These are phyloP conservation scores for Pelargonium myrrhifolium DNA, from an alignment of 441 rosid species.

Conservation along the genomic window DNA sequence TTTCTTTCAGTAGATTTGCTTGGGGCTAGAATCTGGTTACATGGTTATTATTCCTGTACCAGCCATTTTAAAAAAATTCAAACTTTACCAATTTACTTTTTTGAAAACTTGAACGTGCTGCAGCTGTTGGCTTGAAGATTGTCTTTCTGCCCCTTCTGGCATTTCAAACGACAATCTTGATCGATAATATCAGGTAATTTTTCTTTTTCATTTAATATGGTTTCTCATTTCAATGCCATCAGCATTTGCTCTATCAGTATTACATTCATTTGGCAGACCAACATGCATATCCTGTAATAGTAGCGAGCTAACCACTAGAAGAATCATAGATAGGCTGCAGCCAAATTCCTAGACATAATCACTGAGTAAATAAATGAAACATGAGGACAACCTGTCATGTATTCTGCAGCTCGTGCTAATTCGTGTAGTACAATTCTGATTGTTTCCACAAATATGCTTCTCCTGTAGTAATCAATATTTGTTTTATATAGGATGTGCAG, in stretches of 20 bases:
- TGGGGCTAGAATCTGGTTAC: neutral
- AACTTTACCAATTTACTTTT: slow-evolving; percentile 5
- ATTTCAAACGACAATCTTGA: slow-evolving; percentile 47
- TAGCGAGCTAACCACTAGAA: no score
- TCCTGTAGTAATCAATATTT: slow-evolving; percentile 12
- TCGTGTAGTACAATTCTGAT: neutral
- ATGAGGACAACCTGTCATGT: neutral
- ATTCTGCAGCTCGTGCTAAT: neutral
- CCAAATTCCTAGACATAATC: no score
- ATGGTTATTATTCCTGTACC: neutral
- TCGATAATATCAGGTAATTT: slow-evolving; percentile 58
- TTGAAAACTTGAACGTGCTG: slow-evolving; percentile 22
- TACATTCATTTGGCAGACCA: neutral
- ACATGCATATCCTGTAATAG: neutral
- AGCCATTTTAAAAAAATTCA: neutral
- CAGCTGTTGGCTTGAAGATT: slow-evolving; percentile 51
- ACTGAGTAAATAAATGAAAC: no score
- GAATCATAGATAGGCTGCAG: no score
- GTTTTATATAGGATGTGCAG: slow-evolving; percentile 49
- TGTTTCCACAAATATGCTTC: neutral
- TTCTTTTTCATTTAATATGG: slow-evolving; percentile 6
- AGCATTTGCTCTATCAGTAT: neutral
- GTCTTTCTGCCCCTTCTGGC: slow-evolving; percentile 54
- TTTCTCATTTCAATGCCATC: neutral
- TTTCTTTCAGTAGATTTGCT: no score